Evolutionary conservation across 176 grass and related monocot species (phyloP).

Genomic region (Avena sativa): DNA sequence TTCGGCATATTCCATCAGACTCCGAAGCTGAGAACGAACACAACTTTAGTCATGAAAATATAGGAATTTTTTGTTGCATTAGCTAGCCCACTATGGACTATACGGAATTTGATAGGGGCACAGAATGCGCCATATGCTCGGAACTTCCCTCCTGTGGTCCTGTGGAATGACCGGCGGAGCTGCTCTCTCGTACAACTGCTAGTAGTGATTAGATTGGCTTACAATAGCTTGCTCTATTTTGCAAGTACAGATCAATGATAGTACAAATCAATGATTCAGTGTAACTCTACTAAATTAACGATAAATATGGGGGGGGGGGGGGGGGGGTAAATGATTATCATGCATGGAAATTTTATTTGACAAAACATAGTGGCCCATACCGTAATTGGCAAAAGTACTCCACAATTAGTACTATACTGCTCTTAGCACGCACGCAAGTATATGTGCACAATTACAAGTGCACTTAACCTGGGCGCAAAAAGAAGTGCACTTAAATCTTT

Average conservation of each 20-base stretch:
- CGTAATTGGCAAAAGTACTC: too few species aligned
- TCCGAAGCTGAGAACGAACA: too few species aligned
- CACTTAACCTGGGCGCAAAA: too few species aligned
- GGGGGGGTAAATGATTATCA: too few species aligned
- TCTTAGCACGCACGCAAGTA: too few species aligned
- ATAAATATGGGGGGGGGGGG: too few species aligned
- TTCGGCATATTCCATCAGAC: too few species aligned
- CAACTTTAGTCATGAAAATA: not conserved
- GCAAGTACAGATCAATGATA: not conserved
- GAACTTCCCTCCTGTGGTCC: not conserved
- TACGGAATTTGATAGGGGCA: constrained; percentile 29
- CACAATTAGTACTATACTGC: too few species aligned
- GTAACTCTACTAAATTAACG: not conserved
- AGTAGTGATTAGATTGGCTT: constrained; percentile 17
- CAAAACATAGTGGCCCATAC: too few species aligned
- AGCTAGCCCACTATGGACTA: constrained; percentile 1
- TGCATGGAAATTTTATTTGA: too few species aligned
- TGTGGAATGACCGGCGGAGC: constrained; percentile 19
- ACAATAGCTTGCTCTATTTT: not conserved
- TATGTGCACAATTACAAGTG: too few species aligned
- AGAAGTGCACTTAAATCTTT: too few species aligned
- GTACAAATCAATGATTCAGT: not conserved
- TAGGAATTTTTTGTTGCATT: constrained; percentile 32
- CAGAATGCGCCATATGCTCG: constrained; percentile 38
- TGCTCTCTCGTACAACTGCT: constrained; percentile 31